Evolutionary conservation across 306 rosid genomes (phyloP), one percentile per base, ranked within the genome.

Genomic region (Dalbergia cultrata): DNA sequence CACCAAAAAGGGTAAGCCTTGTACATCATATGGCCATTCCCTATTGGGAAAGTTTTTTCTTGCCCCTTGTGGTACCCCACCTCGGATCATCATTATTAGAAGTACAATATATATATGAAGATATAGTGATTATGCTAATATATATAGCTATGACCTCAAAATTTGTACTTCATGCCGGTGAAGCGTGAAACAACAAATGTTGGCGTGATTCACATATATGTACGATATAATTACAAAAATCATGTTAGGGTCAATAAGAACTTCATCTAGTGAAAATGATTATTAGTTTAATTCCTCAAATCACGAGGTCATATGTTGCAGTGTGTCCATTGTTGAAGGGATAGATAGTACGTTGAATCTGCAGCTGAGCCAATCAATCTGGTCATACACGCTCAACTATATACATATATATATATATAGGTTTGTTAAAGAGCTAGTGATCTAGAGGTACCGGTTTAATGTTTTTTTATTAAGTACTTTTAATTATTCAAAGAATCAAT

Each of bases 1-100:
- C 71, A 19, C 80, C 86, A 41, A 82, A 90, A 88, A 63, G 81
- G 86, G 88, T 14, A 93, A 88, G 84, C 60, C 68, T 17, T 68
- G 77, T 71, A 58, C 31, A 8, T 71, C 80, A 71, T 67, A 26
- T 71, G 74, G 50, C 81, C 86, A 72, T 83, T 78, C 89, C 83
- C 10, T 73, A 37, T 77, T 57, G 89, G 91, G 52, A 85, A 84
- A 67, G 22, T 61, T 49, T 68, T 84, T 17, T 5, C 77, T 83
- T 85, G 5, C 85, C 56, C 81, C 21, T 74, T 44, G 67, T 34
- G 66, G 82, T 56, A 60, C 22, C 88, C 88, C 83, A 86, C 88
- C 82, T 72, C 66, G 2, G 17, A 61, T 61, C 69, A 83, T 87
- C 58, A 49, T 80, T 77, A 58, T 1, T 39, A 67, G 9, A 43